phyloP scores from a whole-genome alignment of 163 green algal genomes.

The Trebouxiophyceae sp. region DNA sequence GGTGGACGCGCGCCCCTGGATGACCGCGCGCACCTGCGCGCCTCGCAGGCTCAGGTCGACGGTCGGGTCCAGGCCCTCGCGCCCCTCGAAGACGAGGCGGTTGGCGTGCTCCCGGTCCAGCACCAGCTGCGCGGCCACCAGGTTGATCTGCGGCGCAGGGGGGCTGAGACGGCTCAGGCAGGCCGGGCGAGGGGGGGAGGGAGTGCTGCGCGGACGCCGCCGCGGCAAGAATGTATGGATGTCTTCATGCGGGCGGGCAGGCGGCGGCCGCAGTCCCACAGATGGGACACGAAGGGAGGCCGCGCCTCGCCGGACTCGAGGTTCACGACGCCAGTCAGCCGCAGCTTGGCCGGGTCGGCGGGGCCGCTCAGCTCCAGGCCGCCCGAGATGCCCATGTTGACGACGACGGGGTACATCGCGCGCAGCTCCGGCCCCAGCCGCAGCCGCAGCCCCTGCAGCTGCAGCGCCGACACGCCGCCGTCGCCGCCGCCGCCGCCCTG shows the following conservation, averaged over 20 bases:
- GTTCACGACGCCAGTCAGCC: conserved; percentile 38
- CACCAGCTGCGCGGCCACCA: conserved; percentile 87
- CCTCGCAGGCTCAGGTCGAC: conserved; percentile 77
- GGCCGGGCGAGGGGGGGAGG: no score
- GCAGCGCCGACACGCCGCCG: conserved; percentile 19
- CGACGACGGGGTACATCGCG: conserved; percentile 82
- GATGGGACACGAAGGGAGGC: no score
- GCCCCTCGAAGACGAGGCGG: conserved; percentile 57
- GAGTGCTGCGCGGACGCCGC: no score
- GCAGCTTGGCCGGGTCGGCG: conserved; percentile 46
- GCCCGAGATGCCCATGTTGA: conserved; percentile 78
- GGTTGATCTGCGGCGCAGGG: conserved; percentile 85
- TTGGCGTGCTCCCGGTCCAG: conserved; percentile 84
- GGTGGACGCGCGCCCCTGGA: conserved; percentile 52
- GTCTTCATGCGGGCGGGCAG: no score
- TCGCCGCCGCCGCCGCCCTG: no score
- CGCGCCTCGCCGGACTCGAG: conserved; percentile 56
- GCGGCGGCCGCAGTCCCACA: no score
- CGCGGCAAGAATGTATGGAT: no score
- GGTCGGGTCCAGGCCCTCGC: conserved; percentile 69
- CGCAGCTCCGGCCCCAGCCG: conserved; percentile 83
- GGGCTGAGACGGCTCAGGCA: no score
- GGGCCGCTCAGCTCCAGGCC: conserved; percentile 65
- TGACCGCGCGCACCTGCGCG: conserved; percentile 17
- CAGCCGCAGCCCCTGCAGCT: conserved; percentile 52